A percentile compares a stretch with the other conserved stretches of the same genome.
Conservation (phyloP, 345 rosid species). For the Excoecaria agallocha region DNA sequence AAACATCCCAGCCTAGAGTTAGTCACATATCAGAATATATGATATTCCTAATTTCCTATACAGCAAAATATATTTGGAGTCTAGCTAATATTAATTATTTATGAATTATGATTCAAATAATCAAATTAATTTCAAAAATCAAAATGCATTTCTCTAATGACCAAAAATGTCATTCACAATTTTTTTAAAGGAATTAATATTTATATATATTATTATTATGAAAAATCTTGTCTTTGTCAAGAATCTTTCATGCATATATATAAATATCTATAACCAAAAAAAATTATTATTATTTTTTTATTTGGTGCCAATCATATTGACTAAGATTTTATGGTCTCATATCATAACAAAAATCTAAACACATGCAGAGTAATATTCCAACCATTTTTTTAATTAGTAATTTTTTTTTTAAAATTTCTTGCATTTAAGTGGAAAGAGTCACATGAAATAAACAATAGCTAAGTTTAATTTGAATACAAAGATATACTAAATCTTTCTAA, state of each 20-base stretch:
- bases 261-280: not conserved
- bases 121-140: no score
- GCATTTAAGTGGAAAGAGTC: slow-evolving; percentile 7
- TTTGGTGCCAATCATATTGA: slow-evolving; percentile 30
- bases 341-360: slow-evolving; percentile 31
- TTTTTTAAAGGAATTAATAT: no score
- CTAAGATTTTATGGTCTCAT: slow-evolving; percentile 32
- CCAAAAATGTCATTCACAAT: no score
- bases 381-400: not conserved
- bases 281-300: slow-evolving; percentile 8
- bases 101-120: no score
- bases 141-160: no score
- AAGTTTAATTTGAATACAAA: slow-evolving; percentile 16
- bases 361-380: slow-evolving; percentile 32
- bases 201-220: not conserved
- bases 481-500: slow-evolving; percentile 41
- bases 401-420: not conserved
- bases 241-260: not conserved
- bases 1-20: not conserved
- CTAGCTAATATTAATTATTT: no score
- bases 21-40: no score
- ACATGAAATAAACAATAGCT: slow-evolving; percentile 24
- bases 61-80: no score
- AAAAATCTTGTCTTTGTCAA: slow-evolving; percentile 17
- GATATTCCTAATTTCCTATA: no score